A percentile compares a stretch with the other conserved stretches of the same genome.
These are phyloP conservation scores for Penicillium oxalicum DNA, from an alignment of 2,329 filamentous ascomycete species.

Conservation along the genomic window DNA sequence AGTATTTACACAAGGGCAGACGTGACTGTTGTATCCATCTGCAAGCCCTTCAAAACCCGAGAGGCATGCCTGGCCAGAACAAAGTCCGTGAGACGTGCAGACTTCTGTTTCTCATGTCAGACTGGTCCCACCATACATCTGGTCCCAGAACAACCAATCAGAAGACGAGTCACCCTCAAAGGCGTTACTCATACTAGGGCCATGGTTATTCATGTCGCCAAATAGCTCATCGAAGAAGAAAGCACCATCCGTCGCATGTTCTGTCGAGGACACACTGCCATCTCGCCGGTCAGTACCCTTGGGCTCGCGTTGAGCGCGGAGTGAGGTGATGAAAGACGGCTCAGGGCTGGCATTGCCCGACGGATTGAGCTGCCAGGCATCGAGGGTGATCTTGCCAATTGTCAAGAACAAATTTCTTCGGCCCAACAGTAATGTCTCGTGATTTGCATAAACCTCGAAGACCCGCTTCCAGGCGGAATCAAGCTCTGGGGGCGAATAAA, in stretches of 20 bases:
- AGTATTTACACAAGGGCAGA: not conserved
- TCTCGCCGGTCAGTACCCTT: not conserved
- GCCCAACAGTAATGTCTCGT: conserved; percentile 35
- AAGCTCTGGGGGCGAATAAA: conserved; percentile 22
- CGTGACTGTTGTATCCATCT: not conserved
- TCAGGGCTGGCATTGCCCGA: conserved; percentile 1
- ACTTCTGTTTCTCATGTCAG: not conserved
- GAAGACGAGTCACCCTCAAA: conserved; percentile 1
- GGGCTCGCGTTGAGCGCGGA: conserved; percentile 4
- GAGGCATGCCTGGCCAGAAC: not conserved
- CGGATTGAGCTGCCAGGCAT: conserved; percentile 10
- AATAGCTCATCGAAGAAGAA: not conserved
- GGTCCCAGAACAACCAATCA: conserved; percentile 3
- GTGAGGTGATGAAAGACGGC: conserved; percentile 9
- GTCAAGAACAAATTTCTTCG: conserved; percentile 2
- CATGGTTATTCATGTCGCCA: not conserved
- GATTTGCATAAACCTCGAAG: conserved; percentile 38
- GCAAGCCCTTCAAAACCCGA: not conserved
- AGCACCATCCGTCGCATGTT: not conserved
- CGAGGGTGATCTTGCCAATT: conserved; percentile 3
- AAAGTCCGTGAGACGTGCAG: not conserved
- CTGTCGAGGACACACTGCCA: not conserved
- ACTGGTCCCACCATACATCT: not conserved
- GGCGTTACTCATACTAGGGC: not conserved
- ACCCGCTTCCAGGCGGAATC: conserved; percentile 41